Evolutionary conservation across 306 rosid species (phyloP), one percentile per base, ranked within the genome.

Genomic region (Acacia confusa): DNA sequence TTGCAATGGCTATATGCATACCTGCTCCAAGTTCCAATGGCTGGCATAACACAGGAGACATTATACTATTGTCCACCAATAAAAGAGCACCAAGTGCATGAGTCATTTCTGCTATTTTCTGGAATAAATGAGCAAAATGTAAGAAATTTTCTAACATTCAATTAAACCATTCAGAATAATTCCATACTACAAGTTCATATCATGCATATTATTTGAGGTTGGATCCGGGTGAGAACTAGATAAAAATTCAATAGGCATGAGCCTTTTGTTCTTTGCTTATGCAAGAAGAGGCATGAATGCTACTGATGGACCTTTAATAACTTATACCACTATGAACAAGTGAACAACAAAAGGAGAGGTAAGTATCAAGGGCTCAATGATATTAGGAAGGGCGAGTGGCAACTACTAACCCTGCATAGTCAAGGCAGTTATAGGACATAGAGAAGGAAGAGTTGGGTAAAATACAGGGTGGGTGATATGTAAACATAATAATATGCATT

Each of bases 11-110:
- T 32, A 63, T 63, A 28, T 28, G 41, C 28, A 78, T 94, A 94
- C 99, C 97, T 87, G 99, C 99, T 89, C 97, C 98, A 80, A 93
- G 91, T 84, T 92, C 94, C 87, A 95, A 76, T 55, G 99, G 99
- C 72, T 67, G 87, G 55, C 94, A 95, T 86, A 95, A 87, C 70
- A 93, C 94, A 74, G 99, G 99, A 22, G 99, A 92, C 98, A 95
- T 86, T 86, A 95, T 95, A 84, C 94, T 95, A 80, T 93, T 95
- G 89, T 95, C 99, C 80, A 93, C 99, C 90, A 93, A 50, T 82
- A 95, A 77, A 69, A 90, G 87, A 81, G 97, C 94, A 55, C 88
- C 94, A 65, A 86, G 92, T 74, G 90, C 89, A 89, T 92, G 99
- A 75, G 97, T 91, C 78, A 95, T 76, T 81, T 82, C 92, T 50